Percentiles rank a stretch among this genome's conserved stretches.
These are phyloP conservation scores for Salvia sclarea DNA, from an alignment of 305 asterid species.

Conservation along the genomic window DNA sequence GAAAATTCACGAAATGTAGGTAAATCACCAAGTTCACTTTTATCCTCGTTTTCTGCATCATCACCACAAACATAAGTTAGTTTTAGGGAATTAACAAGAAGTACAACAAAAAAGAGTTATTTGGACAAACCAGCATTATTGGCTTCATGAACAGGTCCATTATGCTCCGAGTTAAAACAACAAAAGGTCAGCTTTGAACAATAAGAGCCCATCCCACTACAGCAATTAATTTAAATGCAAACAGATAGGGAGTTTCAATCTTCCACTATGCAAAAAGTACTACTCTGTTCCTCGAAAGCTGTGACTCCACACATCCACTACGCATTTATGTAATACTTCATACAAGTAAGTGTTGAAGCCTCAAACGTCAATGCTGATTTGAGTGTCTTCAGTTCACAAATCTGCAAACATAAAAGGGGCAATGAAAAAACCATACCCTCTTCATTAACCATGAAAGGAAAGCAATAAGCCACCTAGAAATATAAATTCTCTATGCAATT, in stretches of 20 bases:
- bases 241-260: slow-evolving; percentile 29
- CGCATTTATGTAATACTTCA: slow-evolving; percentile 22
- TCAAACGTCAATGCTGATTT: slow-evolving; percentile 9
- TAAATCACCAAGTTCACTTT: slow-evolving; percentile 69
- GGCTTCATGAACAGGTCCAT: slow-evolving; percentile 53
- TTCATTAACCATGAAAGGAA: background rate
- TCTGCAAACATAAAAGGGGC: slow-evolving; percentile 22
- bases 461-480: background rate
- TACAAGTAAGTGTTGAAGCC: slow-evolving; percentile 23
- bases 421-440: slow-evolving; percentile 1
- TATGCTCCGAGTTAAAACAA: slow-evolving; percentile 57
- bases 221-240: slow-evolving; percentile 32
- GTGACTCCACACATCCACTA: slow-evolving; percentile 32
- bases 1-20: slow-evolving; percentile 82
- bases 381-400: slow-evolving; percentile 16
- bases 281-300: slow-evolving; percentile 35
- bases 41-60: slow-evolving; percentile 71
- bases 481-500: background rate
- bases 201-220: slow-evolving; percentile 67
- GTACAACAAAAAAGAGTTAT: background rate
- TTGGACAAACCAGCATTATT: slow-evolving; percentile 51
- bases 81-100: background rate
- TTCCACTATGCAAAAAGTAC: slow-evolving; percentile 33
- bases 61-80: slow-evolving; percentile 26
- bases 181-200: slow-evolving; percentile 60